Evolutionary conservation across 257 asterid genomes (phyloP).

Genomic region (Przewalskia tangutica): DNA sequence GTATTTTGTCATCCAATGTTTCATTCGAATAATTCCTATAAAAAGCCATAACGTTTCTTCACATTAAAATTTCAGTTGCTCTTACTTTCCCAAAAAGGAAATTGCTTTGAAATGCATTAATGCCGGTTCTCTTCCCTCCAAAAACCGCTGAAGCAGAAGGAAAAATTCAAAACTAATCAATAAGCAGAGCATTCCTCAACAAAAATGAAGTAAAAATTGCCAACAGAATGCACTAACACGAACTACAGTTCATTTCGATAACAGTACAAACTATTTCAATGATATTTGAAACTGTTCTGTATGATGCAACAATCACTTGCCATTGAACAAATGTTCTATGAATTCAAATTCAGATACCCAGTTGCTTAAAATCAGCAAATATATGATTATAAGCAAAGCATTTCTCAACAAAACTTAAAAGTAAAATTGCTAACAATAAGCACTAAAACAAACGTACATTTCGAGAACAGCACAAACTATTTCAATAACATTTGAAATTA

Average conservation of each 20-base stretch:
- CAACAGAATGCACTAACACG: neutral
- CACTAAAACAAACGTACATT: neutral
- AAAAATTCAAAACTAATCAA: conserved; percentile 6
- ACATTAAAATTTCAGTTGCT: conserved; percentile 25
- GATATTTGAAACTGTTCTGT: neutral
- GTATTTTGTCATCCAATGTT: conserved; percentile 42
- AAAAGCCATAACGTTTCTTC: conserved; percentile 45
- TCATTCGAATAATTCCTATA: conserved; percentile 45
- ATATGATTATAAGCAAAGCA: neutral
- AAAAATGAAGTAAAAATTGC: neutral
- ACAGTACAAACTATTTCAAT: neutral
- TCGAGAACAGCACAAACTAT: neutral
- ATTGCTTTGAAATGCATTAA: conserved; percentile 10
- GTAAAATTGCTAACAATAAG: neutral
- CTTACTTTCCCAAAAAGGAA: conserved; percentile 6
- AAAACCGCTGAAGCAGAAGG: conserved; percentile 16
- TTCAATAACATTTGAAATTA: neutral
- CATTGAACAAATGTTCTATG: neutral
- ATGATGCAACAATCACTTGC: neutral
- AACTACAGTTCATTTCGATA: neutral
- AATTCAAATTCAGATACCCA: conserved; percentile 1
- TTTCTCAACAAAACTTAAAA: neutral
- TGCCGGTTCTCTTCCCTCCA: conserved; percentile 24
- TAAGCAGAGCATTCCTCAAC: neutral
- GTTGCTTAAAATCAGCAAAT: neutral